Base-by-base conservation (phyloP, 106 monocot genomes). In the Platanthera zijinensis region DNA sequence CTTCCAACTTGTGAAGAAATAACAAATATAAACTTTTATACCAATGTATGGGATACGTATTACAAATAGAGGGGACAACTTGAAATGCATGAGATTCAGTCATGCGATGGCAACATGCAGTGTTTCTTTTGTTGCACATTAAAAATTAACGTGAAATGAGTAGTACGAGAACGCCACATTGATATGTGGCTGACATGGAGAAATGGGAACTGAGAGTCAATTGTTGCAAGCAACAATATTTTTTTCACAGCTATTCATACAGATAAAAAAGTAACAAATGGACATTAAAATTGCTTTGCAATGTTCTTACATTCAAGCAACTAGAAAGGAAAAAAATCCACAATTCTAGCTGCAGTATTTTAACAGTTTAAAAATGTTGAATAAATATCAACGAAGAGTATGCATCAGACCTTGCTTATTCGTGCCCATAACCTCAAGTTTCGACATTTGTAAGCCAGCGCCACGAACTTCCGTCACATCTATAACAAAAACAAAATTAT, bases 391-490 rank as follows among this genome's bases (percentile, higher is more conserved):
- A 47, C 12, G 70, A 10, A 30, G 10, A 45, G 49, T 19, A 71
- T 30, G 21, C 12, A 74, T 18, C 6, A 13, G 64, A 95, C 89
- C 89, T 83, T 78, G 83, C 48, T 50, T 82, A 50, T 18, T 75
- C 19, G 72, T 74, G 8, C 83, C 87, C 21, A 74, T 67, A 83
- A 52, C 77, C 68, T 89, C 93, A 80, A 99, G 91, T 80, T 74
- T 91, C 78, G 97, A 83, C 76, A 99, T 79, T 74, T 92, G 94
- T 72, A 99, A 76, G 48, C 97, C 97, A 82, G 94, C 78, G 76
- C 97, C 97, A 74, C 97, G 91, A 71, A 99, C 90, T 76, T 99
- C 97, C 82, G 88, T 89, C 52, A 86, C 89, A 94, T 94, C 97
- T 94, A 72, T 25, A 86, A 57, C 9, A 78, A 48, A 54, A 80